These are phyloP conservation scores for Pyracantha coccinea DNA, from an alignment of 331 rosid species.

Conservation along the genomic window DNA sequence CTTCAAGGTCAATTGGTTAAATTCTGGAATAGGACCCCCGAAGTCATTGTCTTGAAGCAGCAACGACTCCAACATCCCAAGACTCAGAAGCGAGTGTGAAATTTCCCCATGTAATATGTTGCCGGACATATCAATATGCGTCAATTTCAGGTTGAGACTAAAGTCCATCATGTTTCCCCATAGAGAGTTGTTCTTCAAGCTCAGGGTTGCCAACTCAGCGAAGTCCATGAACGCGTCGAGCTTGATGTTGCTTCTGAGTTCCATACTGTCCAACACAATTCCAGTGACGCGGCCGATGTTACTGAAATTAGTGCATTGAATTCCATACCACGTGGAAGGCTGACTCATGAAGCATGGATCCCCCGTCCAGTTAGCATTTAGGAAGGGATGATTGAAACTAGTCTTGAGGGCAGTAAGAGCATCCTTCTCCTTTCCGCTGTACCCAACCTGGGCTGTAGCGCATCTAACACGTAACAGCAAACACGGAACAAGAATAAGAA, in stretches of 20 bases:
- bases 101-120: slow-evolving; percentile 27
- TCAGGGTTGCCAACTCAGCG: slow-evolving; percentile 25
- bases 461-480: background rate
- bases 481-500: background rate
- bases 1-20: slow-evolving; percentile 27
- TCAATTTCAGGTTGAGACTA: slow-evolving; percentile 25
- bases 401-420: slow-evolving; percentile 35
- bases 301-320: slow-evolving; percentile 20
- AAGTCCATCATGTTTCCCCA: slow-evolving; percentile 24
- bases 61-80: slow-evolving; percentile 26
- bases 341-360: slow-evolving; percentile 18
- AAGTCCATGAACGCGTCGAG: slow-evolving; percentile 12
- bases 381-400: slow-evolving; percentile 21
- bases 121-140: slow-evolving; percentile 30
- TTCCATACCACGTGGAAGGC: slow-evolving; percentile 35
- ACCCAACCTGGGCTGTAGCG: slow-evolving; percentile 19
- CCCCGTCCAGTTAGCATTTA: slow-evolving; percentile 31
- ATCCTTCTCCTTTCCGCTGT: slow-evolving; percentile 27
- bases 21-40: slow-evolving; percentile 31
- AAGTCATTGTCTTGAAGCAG: slow-evolving; percentile 30
- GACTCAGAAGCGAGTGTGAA: slow-evolving; percentile 16
- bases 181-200: slow-evolving; percentile 41
- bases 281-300: slow-evolving; percentile 17
- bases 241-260: slow-evolving; percentile 15
- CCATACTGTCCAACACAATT: slow-evolving; percentile 18